Conservation (phyloP, 805 yeast species). For the Groenewaldozyma salmanticensis region DNA sequence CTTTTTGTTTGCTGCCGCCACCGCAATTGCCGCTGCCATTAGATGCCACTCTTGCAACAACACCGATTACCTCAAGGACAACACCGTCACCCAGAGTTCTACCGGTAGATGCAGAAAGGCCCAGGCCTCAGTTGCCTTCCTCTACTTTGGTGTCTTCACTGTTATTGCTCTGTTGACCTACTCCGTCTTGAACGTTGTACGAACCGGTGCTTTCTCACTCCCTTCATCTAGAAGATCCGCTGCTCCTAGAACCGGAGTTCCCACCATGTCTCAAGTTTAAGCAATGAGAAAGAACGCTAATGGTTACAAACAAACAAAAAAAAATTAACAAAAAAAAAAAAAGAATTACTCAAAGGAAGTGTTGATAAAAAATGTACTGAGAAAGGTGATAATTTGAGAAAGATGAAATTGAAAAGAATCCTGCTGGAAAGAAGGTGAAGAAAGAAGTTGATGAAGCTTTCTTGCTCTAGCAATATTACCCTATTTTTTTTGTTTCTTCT, state of each 20-base stretch:
- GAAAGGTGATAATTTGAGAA: too few relatives aligned
- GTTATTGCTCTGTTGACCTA: slow-evolving; percentile 55
- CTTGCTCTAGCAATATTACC: neutral
- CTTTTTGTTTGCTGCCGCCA: slow-evolving; percentile 90
- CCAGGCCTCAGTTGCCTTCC: slow-evolving; percentile 75
- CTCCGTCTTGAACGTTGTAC: slow-evolving; percentile 41
- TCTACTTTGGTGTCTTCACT: slow-evolving; percentile 73
- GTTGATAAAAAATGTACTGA: too few relatives aligned
- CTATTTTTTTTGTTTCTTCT: too few relatives aligned
- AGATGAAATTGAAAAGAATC: neutral
- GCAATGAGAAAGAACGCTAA: neutral
- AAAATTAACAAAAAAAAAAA: neutral
- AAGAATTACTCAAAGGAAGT: neutral
- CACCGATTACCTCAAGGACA: slow-evolving; percentile 49
- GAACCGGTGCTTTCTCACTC: slow-evolving; percentile 50
- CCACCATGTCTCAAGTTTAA: slow-evolving; percentile 84
- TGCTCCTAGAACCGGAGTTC: slow-evolving; percentile 71
- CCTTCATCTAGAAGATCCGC: slow-evolving; percentile 35
- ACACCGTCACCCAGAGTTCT: slow-evolving; percentile 67
- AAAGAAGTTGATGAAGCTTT: neutral
- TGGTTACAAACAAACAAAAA: neutral
- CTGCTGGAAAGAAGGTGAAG: neutral
- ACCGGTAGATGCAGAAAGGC: slow-evolving; percentile 88
- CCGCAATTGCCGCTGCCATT: slow-evolving; percentile 87
- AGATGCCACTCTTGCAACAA: slow-evolving; percentile 80